Conservation (phyloP, 257 asterid species). For the Solanum corneliomulleri region DNA sequence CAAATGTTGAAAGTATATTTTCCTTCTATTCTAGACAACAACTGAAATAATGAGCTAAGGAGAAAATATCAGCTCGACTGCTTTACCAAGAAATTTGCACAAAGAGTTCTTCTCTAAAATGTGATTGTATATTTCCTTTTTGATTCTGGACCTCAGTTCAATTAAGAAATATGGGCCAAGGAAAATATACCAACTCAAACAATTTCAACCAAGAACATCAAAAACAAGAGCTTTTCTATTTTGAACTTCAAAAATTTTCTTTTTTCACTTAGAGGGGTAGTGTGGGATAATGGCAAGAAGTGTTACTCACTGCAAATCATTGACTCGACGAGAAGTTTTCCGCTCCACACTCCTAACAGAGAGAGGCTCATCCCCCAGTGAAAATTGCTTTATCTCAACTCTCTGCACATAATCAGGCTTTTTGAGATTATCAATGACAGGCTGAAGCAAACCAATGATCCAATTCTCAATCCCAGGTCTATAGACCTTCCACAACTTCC, state of each 20-base stretch:
- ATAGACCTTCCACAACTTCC: constrained; percentile 83
- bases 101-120: neutral
- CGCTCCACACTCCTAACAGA: constrained; percentile 82
- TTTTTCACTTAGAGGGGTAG: neutral
- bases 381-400: constrained; percentile 80
- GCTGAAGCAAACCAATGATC: constrained; percentile 76
- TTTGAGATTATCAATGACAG: constrained; percentile 72
- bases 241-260: neutral
- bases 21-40: neutral
- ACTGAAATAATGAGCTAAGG: neutral
- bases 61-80: neutral
- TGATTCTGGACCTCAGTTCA: neutral
- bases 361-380: constrained; percentile 75
- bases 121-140: neutral
- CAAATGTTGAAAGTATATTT: neutral
- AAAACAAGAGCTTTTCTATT: neutral
- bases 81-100: neutral
- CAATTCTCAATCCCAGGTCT: constrained; percentile 67
- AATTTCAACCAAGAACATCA: neutral
- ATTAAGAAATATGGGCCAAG: neutral
- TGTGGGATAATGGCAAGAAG: neutral
- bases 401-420: constrained; percentile 80
- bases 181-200: neutral
- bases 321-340: constrained; percentile 66
- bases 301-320: constrained; percentile 77